phyloP scores from a whole-genome alignment of 208 protist species.

The Acanthamoeba sp. region DNA sequence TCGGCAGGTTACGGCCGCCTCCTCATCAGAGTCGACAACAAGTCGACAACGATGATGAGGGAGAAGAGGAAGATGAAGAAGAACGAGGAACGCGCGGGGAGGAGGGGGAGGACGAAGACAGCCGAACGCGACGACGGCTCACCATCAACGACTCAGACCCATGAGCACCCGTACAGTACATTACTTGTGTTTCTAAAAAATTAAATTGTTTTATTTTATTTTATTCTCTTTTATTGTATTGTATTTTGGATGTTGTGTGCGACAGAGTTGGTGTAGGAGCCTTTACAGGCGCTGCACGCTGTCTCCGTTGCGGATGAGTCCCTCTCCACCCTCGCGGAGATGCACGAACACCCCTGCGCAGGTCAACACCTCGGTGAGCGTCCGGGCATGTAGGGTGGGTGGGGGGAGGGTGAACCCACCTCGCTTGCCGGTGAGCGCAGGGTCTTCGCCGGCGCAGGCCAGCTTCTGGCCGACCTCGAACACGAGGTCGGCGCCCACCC shows the following conservation, averaged over 20 bases:
- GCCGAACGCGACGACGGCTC: background rate
- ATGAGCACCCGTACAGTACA: background rate
- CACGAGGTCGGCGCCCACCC: background rate
- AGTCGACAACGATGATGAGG: background rate
- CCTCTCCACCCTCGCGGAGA: background rate
- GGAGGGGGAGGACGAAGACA: background rate
- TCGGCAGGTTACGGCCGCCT: background rate
- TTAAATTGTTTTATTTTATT: too few relatives aligned
- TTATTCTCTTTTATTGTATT: too few relatives aligned
- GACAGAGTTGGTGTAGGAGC: too few relatives aligned
- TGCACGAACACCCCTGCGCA: background rate
- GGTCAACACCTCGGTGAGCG: too few relatives aligned
- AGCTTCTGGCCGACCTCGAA: background rate
- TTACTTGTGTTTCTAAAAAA: too few relatives aligned
- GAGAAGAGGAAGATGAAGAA: background rate
- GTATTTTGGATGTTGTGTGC: too few relatives aligned
- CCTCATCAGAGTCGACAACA: too few relatives aligned
- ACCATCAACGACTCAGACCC: background rate
- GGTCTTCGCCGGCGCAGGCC: background rate
- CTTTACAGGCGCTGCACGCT: background rate
- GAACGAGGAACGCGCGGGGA: background rate
- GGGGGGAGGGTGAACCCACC: background rate
- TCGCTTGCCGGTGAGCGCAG: background rate
- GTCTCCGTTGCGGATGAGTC: background rate
- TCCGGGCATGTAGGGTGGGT: too few relatives aligned